These are phyloP conservation scores for Exophiala sp. DNA, from an alignment of 2,329 filamentous ascomycete species.

Conservation along the genomic window DNA sequence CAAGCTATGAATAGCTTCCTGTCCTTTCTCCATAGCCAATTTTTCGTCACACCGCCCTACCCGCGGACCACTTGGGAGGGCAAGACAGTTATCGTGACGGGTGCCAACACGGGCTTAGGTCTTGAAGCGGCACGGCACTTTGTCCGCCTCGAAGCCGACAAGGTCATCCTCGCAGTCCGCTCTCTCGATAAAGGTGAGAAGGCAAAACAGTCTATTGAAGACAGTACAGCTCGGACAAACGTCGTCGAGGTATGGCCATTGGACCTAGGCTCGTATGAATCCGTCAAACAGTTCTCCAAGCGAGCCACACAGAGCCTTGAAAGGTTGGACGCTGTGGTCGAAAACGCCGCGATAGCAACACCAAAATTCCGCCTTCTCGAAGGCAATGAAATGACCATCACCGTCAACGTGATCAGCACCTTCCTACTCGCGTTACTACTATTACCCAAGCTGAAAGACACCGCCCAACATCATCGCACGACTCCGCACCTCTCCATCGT, in stretches of 20 bases:
- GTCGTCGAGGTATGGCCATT: conserved; percentile 46
- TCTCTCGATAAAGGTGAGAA: conserved; percentile 38
- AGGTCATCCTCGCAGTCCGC: conserved; percentile 46
- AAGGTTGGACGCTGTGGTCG: conserved; percentile 35
- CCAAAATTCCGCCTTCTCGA: conserved; percentile 10
- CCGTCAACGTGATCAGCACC: conserved; percentile 27
- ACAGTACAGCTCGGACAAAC: conserved; percentile 4
- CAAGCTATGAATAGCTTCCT: no score
- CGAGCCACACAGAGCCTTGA: conserved; percentile 28
- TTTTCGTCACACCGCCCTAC: background rate
- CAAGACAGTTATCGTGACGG: conserved; percentile 42
- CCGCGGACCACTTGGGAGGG: background rate
- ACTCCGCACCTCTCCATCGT: conserved; percentile 18
- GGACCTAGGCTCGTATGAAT: conserved; percentile 40
- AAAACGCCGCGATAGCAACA: conserved; percentile 36
- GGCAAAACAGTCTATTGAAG: conserved; percentile 39
- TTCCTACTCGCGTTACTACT: conserved; percentile 25
- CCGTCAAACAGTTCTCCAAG: conserved; percentile 36
- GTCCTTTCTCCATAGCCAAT: no score
- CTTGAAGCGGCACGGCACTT: conserved; percentile 44
- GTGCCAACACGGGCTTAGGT: conserved; percentile 44
- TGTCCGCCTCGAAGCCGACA: conserved; percentile 35
- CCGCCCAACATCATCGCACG: conserved; percentile 8
- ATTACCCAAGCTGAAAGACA: conserved; percentile 23
- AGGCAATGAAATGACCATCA: conserved; percentile 23